These are phyloP conservation scores for Torulaspora maleeae DNA, from an alignment of 805 yeast genomes.

Conservation along the genomic window DNA sequence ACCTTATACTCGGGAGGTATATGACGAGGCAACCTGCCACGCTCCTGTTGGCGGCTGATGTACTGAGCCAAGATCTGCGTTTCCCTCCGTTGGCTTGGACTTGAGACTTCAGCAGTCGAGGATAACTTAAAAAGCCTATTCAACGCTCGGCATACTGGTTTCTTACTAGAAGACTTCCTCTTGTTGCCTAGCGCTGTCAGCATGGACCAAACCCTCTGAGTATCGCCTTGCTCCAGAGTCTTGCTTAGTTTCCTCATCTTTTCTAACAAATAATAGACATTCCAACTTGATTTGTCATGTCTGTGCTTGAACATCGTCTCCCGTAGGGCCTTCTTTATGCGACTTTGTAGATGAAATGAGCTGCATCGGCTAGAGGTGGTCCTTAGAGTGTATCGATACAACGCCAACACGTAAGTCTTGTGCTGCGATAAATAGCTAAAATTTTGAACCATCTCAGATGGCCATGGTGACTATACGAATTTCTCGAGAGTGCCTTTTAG, in stretches of 20 bases:
- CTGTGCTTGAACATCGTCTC: conserved; percentile 15
- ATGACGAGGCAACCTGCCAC: conserved; percentile 14
- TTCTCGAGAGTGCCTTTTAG: too few species aligned
- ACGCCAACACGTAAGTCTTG: conserved; percentile 25
- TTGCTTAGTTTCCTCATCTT: conserved; percentile 18
- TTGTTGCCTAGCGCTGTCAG: conserved; percentile 7
- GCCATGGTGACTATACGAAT: neutral
- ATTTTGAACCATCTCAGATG: conserved; percentile 27
- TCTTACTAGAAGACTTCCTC: conserved; percentile 7
- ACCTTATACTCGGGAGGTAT: conserved; percentile 17
- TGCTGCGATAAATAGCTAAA: conserved; percentile 32
- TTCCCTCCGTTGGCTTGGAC: conserved; percentile 12
- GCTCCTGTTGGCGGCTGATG: conserved; percentile 14
- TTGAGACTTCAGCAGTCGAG: conserved; percentile 1
- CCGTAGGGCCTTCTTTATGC: conserved; percentile 12
- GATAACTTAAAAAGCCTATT: neutral
- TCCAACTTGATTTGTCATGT: conserved; percentile 29
- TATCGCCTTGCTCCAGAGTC: conserved; percentile 8
- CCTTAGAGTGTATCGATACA: conserved; percentile 33
- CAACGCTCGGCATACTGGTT: conserved; percentile 4
- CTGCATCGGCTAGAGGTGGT: conserved; percentile 18
- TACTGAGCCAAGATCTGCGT: conserved; percentile 18
- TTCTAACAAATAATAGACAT: conserved; percentile 15
- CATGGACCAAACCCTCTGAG: conserved; percentile 11
- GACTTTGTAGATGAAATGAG: conserved; percentile 16